Conservation (phyloP, 805 yeast genomes). For the Pichia californica region DNA sequence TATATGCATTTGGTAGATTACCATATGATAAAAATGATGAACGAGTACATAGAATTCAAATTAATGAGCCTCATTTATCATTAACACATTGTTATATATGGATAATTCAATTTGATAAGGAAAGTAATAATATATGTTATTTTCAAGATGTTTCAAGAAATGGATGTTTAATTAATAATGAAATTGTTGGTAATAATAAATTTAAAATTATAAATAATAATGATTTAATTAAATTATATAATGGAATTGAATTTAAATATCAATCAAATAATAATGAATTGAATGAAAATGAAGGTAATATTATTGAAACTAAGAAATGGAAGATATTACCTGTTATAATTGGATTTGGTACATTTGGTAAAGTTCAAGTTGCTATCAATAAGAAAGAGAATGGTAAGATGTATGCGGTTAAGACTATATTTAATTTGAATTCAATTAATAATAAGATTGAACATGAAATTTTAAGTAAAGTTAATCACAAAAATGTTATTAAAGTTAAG, state of each 20-base stretch:
- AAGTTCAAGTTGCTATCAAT: constrained; percentile 34
- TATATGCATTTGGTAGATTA: constrained; percentile 41
- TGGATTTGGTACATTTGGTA: constrained; percentile 57
- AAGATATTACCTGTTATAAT: constrained; percentile 33
- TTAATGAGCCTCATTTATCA: constrained; percentile 32
- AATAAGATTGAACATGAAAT: constrained; percentile 38
- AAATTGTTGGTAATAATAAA: constrained; percentile 23
- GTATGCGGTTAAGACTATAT: constrained; percentile 45
- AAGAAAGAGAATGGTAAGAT: constrained; percentile 19
- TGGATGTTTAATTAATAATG: constrained; percentile 41
- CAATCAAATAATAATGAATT: constrained; percentile 13
- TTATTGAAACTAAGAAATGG: constrained; percentile 31
- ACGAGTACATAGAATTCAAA: constrained; percentile 13
- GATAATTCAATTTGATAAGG: constrained; percentile 39
- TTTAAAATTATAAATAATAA: constrained; percentile 28
- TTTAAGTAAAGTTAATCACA: constrained; percentile 69
- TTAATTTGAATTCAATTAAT: too few species aligned
- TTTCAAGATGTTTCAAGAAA: constrained; percentile 45
- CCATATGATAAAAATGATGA: constrained; percentile 16
- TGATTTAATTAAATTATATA: constrained; percentile 35
- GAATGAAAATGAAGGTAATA: constrained; percentile 9
- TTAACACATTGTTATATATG: constrained; percentile 37
- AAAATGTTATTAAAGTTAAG: constrained; percentile 81
- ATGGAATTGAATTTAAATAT: constrained; percentile 19
- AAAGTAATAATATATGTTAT: constrained; percentile 41